Evolutionary conservation across 768 basidiomycete species (phyloP), one percentile per base, ranked within the genome.

Genomic region (Termitomyces sp.): DNA sequence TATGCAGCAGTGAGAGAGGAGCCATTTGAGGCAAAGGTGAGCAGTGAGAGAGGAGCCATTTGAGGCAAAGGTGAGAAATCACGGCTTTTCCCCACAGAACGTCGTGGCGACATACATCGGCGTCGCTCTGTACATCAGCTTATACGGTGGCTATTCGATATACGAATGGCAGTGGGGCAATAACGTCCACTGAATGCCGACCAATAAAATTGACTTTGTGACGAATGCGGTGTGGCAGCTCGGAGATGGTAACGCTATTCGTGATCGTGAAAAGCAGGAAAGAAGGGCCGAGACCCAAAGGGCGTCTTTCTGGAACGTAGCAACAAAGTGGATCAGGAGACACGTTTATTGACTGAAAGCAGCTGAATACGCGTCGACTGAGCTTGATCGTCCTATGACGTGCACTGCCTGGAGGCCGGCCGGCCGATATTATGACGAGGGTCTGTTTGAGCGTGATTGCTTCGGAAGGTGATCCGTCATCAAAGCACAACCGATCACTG

Each of bases 81-180:
- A 45, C 44, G 45, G 17, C 8, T 6, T 16, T 35, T 27, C 35
- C 31, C n/a, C n/a, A 14, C 60, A 82, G 80, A 83, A 83, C 62
- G 74, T 84, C 45, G 71, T 83, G 19, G 81, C 81, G 29, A 82
- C 80, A 14, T 84, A 83, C 64, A 74, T n/a, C n/a, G 82, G 82
- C 1, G 71, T 83, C 40, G 75, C 69, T 4, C 51, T 80, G 5
- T 84, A 82, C 59, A 47, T 78, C 38, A 58, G 73, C 10, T 71
- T 82, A 34, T 82, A 82, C 57, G 51, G 58, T 17, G 79, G n/a
- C n/a, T n/a, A n/a, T n/a, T n/a, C n/a, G n/a, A n/a, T n/a, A 10
- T 80, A 76, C 58, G 77, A 78, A 58, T 64, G 73, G 35, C 57
- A 59, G n/a, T 64, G 29, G 5, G 61, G 64, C 21, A 63, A 59